A percentile compares a stretch with the other conserved stretches of the same genome.
These are phyloP conservation scores for Auriscalpium orientale DNA, from an alignment of 768 basidiomycete species.

Conservation along the genomic window DNA sequence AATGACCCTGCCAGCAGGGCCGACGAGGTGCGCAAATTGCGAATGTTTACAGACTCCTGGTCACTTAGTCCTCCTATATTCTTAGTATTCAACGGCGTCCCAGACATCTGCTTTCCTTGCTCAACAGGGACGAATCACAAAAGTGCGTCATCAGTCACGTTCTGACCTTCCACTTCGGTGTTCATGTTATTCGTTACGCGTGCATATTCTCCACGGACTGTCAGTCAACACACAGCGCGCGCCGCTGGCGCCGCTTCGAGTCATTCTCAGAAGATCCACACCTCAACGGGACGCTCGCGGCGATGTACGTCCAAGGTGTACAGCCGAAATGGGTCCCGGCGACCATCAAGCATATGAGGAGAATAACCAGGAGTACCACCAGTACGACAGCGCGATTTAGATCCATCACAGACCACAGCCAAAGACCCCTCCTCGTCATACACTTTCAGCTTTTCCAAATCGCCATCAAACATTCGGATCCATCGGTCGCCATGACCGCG, in stretches of 20 bases:
- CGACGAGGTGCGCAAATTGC: no score
- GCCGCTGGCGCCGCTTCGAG: slow-evolving; percentile 51
- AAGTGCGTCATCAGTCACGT: slow-evolving; percentile 21
- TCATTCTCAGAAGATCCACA: slow-evolving; percentile 58
- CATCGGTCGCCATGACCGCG: slow-evolving; percentile 56
- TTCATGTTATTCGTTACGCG: slow-evolving; percentile 19
- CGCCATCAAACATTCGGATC: slow-evolving; percentile 46
- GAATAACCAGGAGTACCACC: slow-evolving; percentile 57
- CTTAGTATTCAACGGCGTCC: slow-evolving; percentile 47
- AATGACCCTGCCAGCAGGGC: no score
- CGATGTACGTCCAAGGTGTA: slow-evolving; percentile 55
- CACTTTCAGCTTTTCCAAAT: slow-evolving; percentile 59
- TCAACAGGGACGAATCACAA: slow-evolving; percentile 49
- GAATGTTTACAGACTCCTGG: background rate
- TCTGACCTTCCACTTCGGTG: background rate
- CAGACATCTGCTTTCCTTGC: slow-evolving; percentile 49
- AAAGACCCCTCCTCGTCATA: slow-evolving; percentile 57
- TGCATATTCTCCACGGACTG: slow-evolving; percentile 48
- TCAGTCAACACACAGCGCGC: slow-evolving; percentile 62
- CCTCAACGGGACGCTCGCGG: slow-evolving; percentile 47
- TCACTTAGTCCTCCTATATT: no score
- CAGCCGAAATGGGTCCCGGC: slow-evolving; percentile 51
- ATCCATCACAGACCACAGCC: slow-evolving; percentile 19
- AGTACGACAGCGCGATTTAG: slow-evolving; percentile 21
- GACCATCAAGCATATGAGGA: slow-evolving; percentile 58